Base-by-base conservation (phyloP, 2,329 filamentous ascomycete genomes). In the Dactylonectria estremocensis region DNA sequence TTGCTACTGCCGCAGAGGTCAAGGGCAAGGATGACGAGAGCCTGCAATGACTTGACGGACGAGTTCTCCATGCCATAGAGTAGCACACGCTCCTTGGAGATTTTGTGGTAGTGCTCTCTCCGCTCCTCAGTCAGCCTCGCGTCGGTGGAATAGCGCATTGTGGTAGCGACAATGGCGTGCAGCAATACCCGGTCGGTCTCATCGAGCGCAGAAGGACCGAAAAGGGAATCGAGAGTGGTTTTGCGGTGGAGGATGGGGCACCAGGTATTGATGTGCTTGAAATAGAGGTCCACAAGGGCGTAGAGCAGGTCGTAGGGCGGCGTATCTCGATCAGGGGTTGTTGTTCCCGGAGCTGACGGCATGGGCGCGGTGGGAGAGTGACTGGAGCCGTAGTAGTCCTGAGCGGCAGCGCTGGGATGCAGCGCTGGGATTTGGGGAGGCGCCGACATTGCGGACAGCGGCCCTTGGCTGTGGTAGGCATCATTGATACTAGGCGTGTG, bases 231-330 rank as follows among this genome's bases (percentile, higher is more conserved):
- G 9, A 97, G 81, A 0, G 94, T 97, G 4, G 92, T 91, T 76
- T 93, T 91, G 22, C 94, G 90, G 80, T 97, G 94, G n/a, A 97
- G 84, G 24, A 97, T 96, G 0, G 95, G 95, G 77, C 94, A 97
- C 92, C 92, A 95, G 0, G 91, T 92, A 75, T 94, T 94, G 77
- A 94, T 89, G 75, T 94, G 90, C 69, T 93, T 93, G 76, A 95
- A 95, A 77, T 93, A 95, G 1, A 94, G 84, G 73, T 94, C 92
- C 7, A 92, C 91, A 11, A 95, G 81, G 2, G 90, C 87, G 74
- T 94, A 94, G 0, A 94, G 82, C 6, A 94, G 82, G 76, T 94
- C 92, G 73, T 94, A 93, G 1, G 92, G 92, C 1, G 92, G 92
- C 31, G 95, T 86, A 64, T 93, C 91, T 57, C 91, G 87, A 72